phyloP scores from a whole-genome alignment of 805 yeast species.

The Tetrapisispora pingtungensis region DNA sequence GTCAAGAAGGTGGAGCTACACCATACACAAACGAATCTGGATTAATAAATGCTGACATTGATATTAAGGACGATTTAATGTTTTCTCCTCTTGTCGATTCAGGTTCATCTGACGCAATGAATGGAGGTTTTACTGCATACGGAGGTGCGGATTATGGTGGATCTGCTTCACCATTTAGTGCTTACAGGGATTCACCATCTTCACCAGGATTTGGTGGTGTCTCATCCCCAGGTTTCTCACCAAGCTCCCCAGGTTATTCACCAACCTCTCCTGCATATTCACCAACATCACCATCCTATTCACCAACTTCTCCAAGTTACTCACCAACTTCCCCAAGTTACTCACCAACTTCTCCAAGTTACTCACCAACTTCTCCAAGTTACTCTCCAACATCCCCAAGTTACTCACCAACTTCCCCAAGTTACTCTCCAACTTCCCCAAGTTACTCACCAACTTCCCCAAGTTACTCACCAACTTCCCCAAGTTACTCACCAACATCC shows the following conservation, averaged over 20 bases:
- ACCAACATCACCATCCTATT: conserved; percentile 71
- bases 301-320: conserved; percentile 63
- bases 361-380: conserved; percentile 66
- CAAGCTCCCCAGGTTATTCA: conserved; percentile 67
- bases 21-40: conserved; percentile 71
- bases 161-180: conserved; percentile 42
- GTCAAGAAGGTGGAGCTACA: conserved; percentile 76
- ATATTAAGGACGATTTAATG: conserved; percentile 60
- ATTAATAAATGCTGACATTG: conserved; percentile 48
- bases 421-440: conserved; percentile 64
- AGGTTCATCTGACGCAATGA: conserved; percentile 61
- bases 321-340: conserved; percentile 75
- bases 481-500: conserved; percentile 46
- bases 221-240: conserved; percentile 60
- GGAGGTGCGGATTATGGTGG: conserved; percentile 66
- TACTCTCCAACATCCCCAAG: conserved; percentile 67
- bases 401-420: conserved; percentile 71
- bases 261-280: conserved; percentile 77
- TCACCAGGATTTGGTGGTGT: conserved; percentile 50
- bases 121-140: conserved; percentile 83
- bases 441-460: conserved; percentile 71
- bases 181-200: conserved; percentile 44
- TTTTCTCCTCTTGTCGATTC: conserved; percentile 91
- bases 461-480: conserved; percentile 54
- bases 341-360: conserved; percentile 71